Evolutionary conservation across 257 asterid genomes (phyloP).

Genomic region (Striga asiatica): DNA sequence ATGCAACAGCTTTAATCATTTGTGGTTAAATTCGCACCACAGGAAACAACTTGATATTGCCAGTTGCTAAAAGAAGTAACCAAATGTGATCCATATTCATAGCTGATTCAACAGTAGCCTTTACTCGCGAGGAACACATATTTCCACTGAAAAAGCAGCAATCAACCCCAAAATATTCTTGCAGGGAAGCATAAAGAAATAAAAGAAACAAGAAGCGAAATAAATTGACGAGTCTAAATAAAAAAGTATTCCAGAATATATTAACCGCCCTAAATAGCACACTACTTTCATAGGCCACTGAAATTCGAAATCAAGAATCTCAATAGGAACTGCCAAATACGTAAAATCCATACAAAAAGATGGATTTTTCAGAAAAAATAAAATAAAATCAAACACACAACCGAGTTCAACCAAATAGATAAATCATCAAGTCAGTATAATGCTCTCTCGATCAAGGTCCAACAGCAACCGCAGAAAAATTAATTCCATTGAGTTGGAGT

Average conservation of each 20-base stretch:
- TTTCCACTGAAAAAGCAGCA: conserved; percentile 1
- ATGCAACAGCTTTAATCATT: no score
- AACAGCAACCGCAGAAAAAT: background rate
- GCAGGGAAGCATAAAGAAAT: background rate
- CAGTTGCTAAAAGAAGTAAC: background rate
- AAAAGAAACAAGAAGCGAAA: no score
- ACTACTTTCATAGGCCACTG: no score
- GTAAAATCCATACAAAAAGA: no score
- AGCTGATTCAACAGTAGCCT: background rate
- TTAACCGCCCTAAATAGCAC: background rate
- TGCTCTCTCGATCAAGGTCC: background rate
- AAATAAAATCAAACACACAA: background rate
- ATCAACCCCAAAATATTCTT: background rate
- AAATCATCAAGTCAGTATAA: background rate
- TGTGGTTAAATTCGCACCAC: background rate
- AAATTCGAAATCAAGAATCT: no score
- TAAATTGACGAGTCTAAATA: no score
- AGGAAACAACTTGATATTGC: background rate
- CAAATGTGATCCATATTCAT: background rate
- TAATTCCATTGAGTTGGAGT: background rate
- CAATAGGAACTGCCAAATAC: no score
- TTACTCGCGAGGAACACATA: background rate
- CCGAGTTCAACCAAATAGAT: background rate
- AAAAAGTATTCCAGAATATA: background rate
- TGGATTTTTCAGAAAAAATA: background rate